Evolutionary conservation across 176 grass and related monocot genomes (phyloP).

Genomic region (Eleusine indica): DNA sequence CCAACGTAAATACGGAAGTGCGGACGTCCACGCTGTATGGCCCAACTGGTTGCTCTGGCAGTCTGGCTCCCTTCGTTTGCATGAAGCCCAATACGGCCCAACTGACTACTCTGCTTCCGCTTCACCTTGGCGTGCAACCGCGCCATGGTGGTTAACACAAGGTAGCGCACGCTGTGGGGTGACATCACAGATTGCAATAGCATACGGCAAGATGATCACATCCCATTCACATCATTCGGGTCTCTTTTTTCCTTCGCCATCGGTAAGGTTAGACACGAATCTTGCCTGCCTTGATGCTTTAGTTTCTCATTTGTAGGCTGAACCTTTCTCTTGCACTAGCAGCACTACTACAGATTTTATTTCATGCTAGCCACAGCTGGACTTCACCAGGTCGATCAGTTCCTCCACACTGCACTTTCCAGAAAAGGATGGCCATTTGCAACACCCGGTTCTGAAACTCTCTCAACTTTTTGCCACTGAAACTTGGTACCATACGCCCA

Average conservation of each 20-base stretch:
- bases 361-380: constrained; percentile 9
- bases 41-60: no score
- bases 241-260: neutral
- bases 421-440: constrained; percentile 32
- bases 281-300: neutral
- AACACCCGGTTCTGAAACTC: neutral
- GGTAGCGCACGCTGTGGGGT: no score
- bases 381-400: constrained; percentile 3
- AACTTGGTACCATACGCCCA: constrained; percentile 8
- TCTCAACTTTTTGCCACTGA: neutral
- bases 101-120: no score
- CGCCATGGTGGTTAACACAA: no score
- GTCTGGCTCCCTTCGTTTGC: no score
- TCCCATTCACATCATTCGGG: neutral
- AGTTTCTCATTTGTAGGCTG: neutral
- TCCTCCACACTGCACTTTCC: neutral
- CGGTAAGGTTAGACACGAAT: neutral
- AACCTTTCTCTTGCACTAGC: neutral
- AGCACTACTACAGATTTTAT: neutral
- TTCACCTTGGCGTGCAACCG: no score
- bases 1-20: no score
- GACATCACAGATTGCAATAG: neutral
- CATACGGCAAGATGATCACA: neutral
- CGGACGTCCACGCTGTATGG: no score
- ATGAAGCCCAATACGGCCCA: no score